These are phyloP conservation scores for Ceratobasidium sp. DNA, from an alignment of 1,284 basidiomycete genomes.

Conservation along the genomic window DNA sequence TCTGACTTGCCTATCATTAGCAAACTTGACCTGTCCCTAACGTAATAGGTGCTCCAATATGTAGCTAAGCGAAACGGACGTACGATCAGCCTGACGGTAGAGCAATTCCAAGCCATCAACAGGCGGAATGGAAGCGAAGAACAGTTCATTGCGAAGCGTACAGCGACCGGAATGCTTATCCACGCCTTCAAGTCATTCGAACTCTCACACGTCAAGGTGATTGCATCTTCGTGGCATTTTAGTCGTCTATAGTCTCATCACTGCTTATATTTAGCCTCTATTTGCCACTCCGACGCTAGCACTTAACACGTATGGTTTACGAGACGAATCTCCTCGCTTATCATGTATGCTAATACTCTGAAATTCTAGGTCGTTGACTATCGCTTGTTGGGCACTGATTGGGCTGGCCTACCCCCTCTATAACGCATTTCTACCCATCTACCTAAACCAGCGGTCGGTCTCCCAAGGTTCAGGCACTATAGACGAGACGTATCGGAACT, in stretches of 20 bases:
- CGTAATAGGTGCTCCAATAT: constrained; percentile 53
- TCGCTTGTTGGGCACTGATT: constrained; percentile 51
- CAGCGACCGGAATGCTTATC: constrained; percentile 49
- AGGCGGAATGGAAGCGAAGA: constrained; percentile 41
- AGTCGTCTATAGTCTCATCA: neutral
- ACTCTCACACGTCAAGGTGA: constrained; percentile 47
- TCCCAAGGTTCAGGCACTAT: constrained; percentile 49
- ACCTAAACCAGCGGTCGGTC: constrained; percentile 54
- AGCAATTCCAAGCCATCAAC: constrained; percentile 52
- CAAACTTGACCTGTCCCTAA: constrained; percentile 40
- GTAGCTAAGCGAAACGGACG: constrained; percentile 63
- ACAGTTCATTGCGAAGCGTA: constrained; percentile 44
- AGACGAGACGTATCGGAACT: constrained; percentile 56
- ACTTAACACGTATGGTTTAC: constrained; percentile 53
- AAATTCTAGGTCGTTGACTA: constrained; percentile 11
- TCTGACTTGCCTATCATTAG: constrained; percentile 4
- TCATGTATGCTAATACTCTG: neutral
- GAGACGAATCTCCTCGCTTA: neutral
- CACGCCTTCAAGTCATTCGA: constrained; percentile 54
- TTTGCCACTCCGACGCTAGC: constrained; percentile 59
- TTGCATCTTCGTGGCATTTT: neutral
- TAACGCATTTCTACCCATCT: constrained; percentile 60
- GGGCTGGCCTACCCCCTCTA: constrained; percentile 68
- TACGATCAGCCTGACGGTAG: constrained; percentile 55
- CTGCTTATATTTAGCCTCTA: constrained; percentile 54